phyloP scores from a whole-genome alignment of 2,329 filamentous ascomycete genomes.

The Trichoderma harzianum region DNA sequence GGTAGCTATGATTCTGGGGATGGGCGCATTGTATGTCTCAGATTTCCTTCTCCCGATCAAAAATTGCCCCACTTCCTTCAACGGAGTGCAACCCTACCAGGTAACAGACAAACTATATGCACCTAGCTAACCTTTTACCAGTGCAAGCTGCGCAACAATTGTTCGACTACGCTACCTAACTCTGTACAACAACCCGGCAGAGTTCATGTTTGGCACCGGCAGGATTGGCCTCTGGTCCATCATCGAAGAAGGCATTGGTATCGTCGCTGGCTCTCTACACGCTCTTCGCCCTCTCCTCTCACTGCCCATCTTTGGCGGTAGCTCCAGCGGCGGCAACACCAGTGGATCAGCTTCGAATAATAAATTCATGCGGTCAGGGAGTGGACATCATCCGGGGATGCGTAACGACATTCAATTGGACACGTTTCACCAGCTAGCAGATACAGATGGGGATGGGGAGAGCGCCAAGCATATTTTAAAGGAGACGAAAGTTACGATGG shows the following conservation, averaged over 20 bases:
- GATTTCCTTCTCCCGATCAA: neutral
- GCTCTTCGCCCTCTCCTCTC: slow-evolving; percentile 8
- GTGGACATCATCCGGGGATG: neutral
- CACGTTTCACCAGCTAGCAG: slow-evolving; percentile 4
- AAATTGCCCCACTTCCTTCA: neutral
- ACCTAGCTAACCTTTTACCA: neutral
- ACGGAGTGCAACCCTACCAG: neutral
- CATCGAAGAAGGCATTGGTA: slow-evolving; percentile 11
- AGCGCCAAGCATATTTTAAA: slow-evolving; percentile 10
- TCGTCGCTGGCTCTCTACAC: slow-evolving; percentile 12
- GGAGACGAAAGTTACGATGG: slow-evolving; percentile 8
- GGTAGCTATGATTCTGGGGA: slow-evolving; percentile 5
- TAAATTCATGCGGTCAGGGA: neutral
- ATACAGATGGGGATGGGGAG: slow-evolving; percentile 5
- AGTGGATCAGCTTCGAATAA: neutral
- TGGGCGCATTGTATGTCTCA: slow-evolving; percentile 13
- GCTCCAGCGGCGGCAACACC: neutral
- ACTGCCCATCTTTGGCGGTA: slow-evolving; percentile 6
- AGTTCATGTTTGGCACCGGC: slow-evolving; percentile 11
- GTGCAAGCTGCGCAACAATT: slow-evolving; percentile 14
- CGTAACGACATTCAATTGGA: neutral
- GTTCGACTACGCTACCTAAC: slow-evolving; percentile 12
- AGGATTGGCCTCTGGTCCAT: slow-evolving; percentile 14
- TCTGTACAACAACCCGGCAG: slow-evolving; percentile 7
- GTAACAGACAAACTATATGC: neutral